phyloP scores from a whole-genome alignment of 2,329 filamentous ascomycete species.

The Dothistroma pini region DNA sequence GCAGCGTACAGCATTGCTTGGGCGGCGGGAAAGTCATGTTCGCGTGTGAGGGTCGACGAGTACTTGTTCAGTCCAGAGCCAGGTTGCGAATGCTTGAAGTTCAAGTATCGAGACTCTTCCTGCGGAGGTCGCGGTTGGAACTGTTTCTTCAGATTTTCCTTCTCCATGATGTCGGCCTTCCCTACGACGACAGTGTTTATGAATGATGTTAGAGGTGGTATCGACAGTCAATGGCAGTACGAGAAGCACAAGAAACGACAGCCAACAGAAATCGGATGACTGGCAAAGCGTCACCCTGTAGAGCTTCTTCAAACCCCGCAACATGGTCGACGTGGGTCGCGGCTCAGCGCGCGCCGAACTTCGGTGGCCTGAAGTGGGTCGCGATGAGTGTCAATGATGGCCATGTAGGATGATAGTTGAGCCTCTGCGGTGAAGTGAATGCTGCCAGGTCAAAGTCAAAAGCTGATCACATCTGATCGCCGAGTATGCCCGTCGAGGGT shows the following conservation, averaged over 20 bases:
- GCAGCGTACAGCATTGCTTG: constrained; percentile 96
- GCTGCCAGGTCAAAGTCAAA: neutral
- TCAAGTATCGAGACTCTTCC: constrained; percentile 52
- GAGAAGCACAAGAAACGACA: constrained; percentile 4
- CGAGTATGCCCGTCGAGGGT: neutral
- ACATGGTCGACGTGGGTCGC: constrained; percentile 8
- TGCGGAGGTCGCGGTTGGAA: constrained; percentile 26
- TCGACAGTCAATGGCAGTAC: constrained; percentile 16
- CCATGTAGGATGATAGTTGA: neutral
- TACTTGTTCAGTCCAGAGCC: constrained; percentile 72
- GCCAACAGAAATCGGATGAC: constrained; percentile 18
- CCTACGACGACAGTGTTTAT: neutral
- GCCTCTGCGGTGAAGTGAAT: too few species aligned
- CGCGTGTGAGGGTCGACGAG: constrained; percentile 76
- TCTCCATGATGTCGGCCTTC: constrained; percentile 32
- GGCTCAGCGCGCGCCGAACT: constrained; percentile 15
- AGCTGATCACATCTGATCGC: neutral
- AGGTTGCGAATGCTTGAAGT: constrained; percentile 55
- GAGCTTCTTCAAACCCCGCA: constrained; percentile 17
- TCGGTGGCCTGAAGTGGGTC: constrained; percentile 8
- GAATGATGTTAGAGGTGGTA: neutral
- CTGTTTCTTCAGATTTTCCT: constrained; percentile 36
- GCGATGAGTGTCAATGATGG: neutral
- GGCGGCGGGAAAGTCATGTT: constrained; percentile 86
- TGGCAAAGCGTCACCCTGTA: constrained; percentile 6